These are phyloP conservation scores for Blastocystis sp. DNA, from an alignment of 352 stramenopile species.

Conservation along the genomic window DNA sequence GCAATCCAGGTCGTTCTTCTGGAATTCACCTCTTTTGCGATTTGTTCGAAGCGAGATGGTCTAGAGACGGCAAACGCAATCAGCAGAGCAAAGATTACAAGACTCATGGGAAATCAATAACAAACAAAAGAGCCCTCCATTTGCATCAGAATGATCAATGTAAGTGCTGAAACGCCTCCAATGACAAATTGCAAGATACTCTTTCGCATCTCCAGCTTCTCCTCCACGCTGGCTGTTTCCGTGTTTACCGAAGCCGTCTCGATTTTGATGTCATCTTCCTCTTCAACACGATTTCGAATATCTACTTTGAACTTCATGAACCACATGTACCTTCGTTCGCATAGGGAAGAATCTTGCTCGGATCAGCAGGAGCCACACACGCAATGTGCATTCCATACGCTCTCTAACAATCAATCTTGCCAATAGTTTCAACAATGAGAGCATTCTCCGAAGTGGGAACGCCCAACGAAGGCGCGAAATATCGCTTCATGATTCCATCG, in stretches of 20 bases:
- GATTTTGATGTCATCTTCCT: too few species aligned
- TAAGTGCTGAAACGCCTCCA: not conserved
- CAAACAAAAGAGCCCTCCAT: not conserved
- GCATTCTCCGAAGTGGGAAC: slow-evolving; percentile 1
- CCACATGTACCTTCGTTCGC: not conserved
- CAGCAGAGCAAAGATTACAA: not conserved
- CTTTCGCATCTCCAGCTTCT: not conserved
- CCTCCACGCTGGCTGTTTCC: too few species aligned
- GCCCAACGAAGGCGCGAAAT: slow-evolving; percentile 20
- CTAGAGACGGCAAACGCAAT: not conserved
- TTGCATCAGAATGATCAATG: not conserved
- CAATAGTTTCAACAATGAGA: not conserved
- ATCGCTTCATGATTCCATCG: slow-evolving; percentile 32
- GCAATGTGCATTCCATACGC: slow-evolving; percentile 6
- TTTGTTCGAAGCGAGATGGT: not conserved
- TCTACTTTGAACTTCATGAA: too few species aligned
- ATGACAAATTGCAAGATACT: not conserved
- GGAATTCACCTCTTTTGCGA: slow-evolving; percentile 27
- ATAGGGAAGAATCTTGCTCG: not conserved
- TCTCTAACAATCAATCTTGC: not conserved
- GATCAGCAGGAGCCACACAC: not conserved
- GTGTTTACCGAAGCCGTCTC: too few species aligned
- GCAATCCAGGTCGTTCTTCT: not conserved
- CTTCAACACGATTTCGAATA: too few species aligned
- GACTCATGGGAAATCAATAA: slow-evolving; percentile 7